Conservation (phyloP, 73 alveolate genomes). For the Tetrahymena malaccensis region DNA sequence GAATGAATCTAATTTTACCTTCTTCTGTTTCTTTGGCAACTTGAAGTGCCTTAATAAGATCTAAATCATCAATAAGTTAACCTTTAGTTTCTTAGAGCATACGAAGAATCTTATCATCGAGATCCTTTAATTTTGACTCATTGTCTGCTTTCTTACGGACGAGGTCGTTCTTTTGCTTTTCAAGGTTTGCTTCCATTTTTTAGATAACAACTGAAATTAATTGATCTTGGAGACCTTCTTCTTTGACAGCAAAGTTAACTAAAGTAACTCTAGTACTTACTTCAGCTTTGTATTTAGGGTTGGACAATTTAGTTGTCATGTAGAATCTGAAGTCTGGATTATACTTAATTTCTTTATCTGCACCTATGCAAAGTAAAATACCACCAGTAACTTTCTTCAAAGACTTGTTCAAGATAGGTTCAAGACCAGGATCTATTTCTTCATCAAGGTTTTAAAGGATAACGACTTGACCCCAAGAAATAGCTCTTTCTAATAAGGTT, state of each 20-base stretch:
- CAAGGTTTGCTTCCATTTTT: slow-evolving; percentile 87
- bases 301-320: slow-evolving; percentile 39
- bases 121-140: slow-evolving; percentile 72
- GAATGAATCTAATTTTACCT: neutral
- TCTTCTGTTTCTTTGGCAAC: slow-evolving; percentile 76
- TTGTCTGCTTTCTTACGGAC: slow-evolving; percentile 76
- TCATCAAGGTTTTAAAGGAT: slow-evolving; percentile 70
- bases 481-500: slow-evolving; percentile 3
- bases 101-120: slow-evolving; percentile 81
- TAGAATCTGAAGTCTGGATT: slow-evolving; percentile 74
- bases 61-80: slow-evolving; percentile 77
- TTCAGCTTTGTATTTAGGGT: slow-evolving; percentile 42
- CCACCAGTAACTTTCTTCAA: slow-evolving; percentile 51
- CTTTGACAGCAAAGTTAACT: slow-evolving; percentile 89
- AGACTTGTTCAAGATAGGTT: slow-evolving; percentile 90
- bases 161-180: slow-evolving; percentile 80
- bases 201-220: slow-evolving; percentile 89
- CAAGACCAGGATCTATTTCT: slow-evolving; percentile 97
- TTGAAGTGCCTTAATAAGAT: slow-evolving; percentile 71
- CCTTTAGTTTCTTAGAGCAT: slow-evolving; percentile 82
- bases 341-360: slow-evolving; percentile 83
- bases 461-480: slow-evolving; percentile 22
- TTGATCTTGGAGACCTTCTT: slow-evolving; percentile 92
- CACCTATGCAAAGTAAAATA: slow-evolving; percentile 66
- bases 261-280: slow-evolving; percentile 34